These are phyloP conservation scores for Wickerhamiella alocasiicola DNA, from an alignment of 805 yeast genomes.

Conservation along the genomic window DNA sequence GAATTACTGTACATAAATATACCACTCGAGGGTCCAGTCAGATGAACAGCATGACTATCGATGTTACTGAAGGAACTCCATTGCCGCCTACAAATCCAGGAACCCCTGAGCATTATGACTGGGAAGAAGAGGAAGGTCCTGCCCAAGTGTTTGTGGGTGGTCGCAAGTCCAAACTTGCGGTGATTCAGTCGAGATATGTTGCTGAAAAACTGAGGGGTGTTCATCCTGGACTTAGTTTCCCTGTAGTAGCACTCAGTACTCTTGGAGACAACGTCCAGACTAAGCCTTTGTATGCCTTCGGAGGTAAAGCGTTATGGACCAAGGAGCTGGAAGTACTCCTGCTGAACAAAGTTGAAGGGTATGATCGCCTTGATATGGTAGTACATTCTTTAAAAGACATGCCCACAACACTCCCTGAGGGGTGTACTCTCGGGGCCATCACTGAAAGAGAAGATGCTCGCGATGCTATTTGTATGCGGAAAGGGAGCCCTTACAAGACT, in stretches of 20 bases:
- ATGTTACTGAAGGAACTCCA: constrained; percentile 1
- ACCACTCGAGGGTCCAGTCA: background rate
- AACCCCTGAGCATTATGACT: constrained; percentile 23
- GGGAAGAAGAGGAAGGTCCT: constrained; percentile 16
- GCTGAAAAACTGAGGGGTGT: constrained; percentile 43
- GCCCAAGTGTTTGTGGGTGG: constrained; percentile 50
- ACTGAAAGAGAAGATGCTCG: constrained; percentile 82
- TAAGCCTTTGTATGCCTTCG: constrained; percentile 84
- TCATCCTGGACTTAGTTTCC: constrained; percentile 57
- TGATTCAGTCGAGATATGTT: constrained; percentile 70
- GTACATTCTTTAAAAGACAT: constrained; percentile 87
- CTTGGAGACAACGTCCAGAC: constrained; percentile 81
- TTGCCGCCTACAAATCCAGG: constrained; percentile 16
- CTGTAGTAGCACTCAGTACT: constrained; percentile 69
- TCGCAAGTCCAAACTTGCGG: constrained; percentile 77
- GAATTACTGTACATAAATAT: constrained; percentile 4
- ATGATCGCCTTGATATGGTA: constrained; percentile 66
- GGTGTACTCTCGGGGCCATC: constrained; percentile 79
- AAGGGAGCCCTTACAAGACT: constrained; percentile 46
- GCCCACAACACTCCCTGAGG: constrained; percentile 85
- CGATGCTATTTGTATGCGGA: constrained; percentile 75
- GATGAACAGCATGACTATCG: background rate
- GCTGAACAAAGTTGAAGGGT: constrained; percentile 45
- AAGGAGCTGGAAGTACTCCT: constrained; percentile 78
- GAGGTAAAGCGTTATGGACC: constrained; percentile 95